A percentile compares a stretch with the other conserved stretches of the same genome.
phyloP scores from a whole-genome alignment of 2,329 filamentous ascomycete genomes.

The Neoscytalidium dimidiatum region DNA sequence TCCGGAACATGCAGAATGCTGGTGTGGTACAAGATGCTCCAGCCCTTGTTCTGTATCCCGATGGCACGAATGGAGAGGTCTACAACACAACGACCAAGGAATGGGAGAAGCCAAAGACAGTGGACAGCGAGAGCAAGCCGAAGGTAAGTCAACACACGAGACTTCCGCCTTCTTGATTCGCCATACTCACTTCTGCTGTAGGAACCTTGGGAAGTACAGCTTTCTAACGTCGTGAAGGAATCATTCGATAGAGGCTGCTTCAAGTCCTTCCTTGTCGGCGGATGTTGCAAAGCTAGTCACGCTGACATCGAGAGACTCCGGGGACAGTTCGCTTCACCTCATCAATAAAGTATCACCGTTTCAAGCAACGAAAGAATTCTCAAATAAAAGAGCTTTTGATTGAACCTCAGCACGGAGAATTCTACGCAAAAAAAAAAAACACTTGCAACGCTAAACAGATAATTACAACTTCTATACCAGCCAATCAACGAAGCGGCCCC shows the following conservation, averaged over 20 bases:
- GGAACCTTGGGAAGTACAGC: background rate
- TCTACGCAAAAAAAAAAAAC: background rate
- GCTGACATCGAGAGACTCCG: background rate
- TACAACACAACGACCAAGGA: constrained; percentile 4
- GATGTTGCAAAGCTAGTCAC: constrained; percentile 4
- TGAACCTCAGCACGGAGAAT: background rate
- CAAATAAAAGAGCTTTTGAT: background rate
- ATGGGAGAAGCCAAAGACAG: background rate
- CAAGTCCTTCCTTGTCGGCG: background rate
- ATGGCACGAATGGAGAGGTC: background rate
- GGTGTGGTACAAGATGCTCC: background rate
- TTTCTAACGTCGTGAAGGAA: background rate
- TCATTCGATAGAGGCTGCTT: background rate
- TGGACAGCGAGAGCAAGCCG: background rate
- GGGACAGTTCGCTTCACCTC: background rate
- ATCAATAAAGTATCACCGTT: too few species aligned
- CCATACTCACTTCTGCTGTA: background rate
- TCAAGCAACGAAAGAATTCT: too few species aligned
- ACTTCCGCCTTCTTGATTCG: background rate
- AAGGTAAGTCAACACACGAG: background rate
- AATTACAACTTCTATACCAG: background rate
- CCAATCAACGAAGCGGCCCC: constrained; percentile 21
- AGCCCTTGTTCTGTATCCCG: background rate
- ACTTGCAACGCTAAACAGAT: too few species aligned
- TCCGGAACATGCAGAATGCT: background rate